Evolutionary conservation across 2,329 filamentous ascomycete genomes (phyloP).

Genomic region (Neofusicoccum ribis): DNA sequence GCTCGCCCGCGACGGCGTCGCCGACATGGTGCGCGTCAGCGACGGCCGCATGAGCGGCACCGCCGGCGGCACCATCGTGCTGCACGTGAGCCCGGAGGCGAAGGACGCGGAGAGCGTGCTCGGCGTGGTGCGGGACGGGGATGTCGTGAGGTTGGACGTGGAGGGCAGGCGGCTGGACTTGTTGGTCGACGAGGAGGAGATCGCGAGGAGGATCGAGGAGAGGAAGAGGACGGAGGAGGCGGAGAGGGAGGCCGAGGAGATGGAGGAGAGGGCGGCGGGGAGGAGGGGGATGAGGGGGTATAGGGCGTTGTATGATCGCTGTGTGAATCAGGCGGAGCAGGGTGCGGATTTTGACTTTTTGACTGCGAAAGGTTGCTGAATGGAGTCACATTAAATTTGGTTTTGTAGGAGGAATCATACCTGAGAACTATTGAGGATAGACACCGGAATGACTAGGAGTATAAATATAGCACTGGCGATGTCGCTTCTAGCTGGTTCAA

Average conservation of each 20-base stretch:
- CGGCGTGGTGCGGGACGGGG: slow-evolving; percentile 51
- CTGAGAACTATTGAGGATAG: too few relatives aligned
- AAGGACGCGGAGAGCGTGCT: slow-evolving; percentile 49
- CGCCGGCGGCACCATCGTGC: slow-evolving; percentile 55
- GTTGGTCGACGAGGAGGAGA: slow-evolving; percentile 44
- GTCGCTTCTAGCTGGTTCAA: too few relatives aligned
- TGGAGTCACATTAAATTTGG: too few relatives aligned
- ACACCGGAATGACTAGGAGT: too few relatives aligned
- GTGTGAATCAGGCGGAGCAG: slow-evolving; percentile 60
- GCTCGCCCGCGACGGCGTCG: slow-evolving; percentile 46
- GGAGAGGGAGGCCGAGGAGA: slow-evolving; percentile 27
- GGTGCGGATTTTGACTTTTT: slow-evolving; percentile 65
- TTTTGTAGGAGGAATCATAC: too few relatives aligned
- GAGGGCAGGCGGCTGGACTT: slow-evolving; percentile 45
- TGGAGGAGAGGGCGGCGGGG: slow-evolving; percentile 28
- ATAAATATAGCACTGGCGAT: too few relatives aligned
- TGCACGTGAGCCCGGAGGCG: slow-evolving; percentile 56
- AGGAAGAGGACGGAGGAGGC: slow-evolving; percentile 26
- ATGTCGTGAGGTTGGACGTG: slow-evolving; percentile 49
- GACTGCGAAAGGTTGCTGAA: slow-evolving; percentile 28
- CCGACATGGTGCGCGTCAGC: slow-evolving; percentile 55
- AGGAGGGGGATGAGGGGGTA: slow-evolving; percentile 53
- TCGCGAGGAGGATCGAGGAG: slow-evolving; percentile 40
- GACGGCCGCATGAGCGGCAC: slow-evolving; percentile 59
- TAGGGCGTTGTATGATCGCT: slow-evolving; percentile 59